phyloP scores from a whole-genome alignment of 2,329 filamentous ascomycete genomes.

The Neobulgaria alba region DNA sequence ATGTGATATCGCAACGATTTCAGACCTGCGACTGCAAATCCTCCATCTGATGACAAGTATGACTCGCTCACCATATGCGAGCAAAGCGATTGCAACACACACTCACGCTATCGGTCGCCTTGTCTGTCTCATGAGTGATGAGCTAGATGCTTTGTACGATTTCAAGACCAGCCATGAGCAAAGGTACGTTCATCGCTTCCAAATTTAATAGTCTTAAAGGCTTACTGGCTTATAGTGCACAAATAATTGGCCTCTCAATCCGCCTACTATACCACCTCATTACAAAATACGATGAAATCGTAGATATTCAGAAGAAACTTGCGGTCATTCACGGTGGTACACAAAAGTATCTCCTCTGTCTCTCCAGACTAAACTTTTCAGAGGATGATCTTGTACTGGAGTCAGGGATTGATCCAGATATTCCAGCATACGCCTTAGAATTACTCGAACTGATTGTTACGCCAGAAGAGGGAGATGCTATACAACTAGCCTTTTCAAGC shows the following conservation, averaged over 20 bases:
- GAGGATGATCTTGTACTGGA: constrained; percentile 73
- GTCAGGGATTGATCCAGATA: constrained; percentile 65
- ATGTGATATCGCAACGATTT: constrained; percentile 18
- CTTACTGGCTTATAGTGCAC: constrained; percentile 27
- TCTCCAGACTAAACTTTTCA: constrained; percentile 79
- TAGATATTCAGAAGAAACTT: constrained; percentile 66
- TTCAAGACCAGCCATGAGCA: constrained; percentile 31
- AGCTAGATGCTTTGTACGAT: constrained; percentile 53
- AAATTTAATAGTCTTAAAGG: background rate
- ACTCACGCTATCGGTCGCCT: constrained; percentile 64
- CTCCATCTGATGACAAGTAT: constrained; percentile 51
- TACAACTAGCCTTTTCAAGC: constrained; percentile 24
- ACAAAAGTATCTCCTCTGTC: constrained; percentile 72
- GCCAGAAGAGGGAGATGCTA: constrained; percentile 63
- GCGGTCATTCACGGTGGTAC: constrained; percentile 59
- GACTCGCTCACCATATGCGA: constrained; percentile 52
- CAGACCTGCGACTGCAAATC: constrained; percentile 27
- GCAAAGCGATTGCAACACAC: constrained; percentile 58
- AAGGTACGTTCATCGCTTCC: constrained; percentile 28
- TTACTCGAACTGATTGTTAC: constrained; percentile 75
- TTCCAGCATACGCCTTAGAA: constrained; percentile 71
- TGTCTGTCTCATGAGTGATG: constrained; percentile 66
- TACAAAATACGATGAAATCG: constrained; percentile 48
- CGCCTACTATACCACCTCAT: constrained; percentile 53
- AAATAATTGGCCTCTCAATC: constrained; percentile 50